phyloP scores from a whole-genome alignment of 176 grass and related monocot species.

The Hordeum marinum region DNA sequence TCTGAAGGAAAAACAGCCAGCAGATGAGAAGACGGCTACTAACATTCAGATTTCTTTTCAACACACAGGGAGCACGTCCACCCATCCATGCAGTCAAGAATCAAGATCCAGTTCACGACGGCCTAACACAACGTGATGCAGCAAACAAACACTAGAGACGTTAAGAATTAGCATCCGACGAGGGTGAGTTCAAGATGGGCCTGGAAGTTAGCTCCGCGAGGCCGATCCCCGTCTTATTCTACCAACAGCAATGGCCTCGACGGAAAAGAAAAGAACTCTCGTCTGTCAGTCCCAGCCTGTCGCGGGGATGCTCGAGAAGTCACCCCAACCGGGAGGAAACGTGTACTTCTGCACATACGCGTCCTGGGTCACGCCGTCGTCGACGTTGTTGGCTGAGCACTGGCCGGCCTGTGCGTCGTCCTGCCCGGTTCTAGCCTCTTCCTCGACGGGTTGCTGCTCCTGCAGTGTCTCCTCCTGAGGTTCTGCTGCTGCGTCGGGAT shows the following conservation, averaged over 20 bases:
- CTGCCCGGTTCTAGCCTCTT: not conserved
- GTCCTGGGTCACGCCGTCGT: not conserved
- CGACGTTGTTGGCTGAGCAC: not conserved
- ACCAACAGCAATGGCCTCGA: not conserved
- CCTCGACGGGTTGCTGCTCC: not conserved
- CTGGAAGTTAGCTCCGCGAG: not conserved
- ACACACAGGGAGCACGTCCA: not conserved
- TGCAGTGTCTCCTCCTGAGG: constrained; percentile 3
- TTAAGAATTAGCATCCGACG: not conserved
- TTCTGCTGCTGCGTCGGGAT: not conserved
- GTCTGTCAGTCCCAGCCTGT: constrained; percentile 52
- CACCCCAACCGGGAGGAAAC: constrained; percentile 50
- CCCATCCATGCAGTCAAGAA: not conserved
- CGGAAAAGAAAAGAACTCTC: not conserved
- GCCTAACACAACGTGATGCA: not conserved
- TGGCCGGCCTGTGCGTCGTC: not conserved
- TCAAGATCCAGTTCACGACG: not conserved
- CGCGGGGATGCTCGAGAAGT: constrained; percentile 34
- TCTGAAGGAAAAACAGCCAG: not conserved
- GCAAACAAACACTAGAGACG: not conserved
- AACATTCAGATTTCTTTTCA: not conserved
- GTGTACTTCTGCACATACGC: constrained; percentile 1
- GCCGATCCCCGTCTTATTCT: not conserved
- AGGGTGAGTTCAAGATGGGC: not conserved
- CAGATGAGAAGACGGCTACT: not conserved